A percentile compares a stretch with the other conserved stretches of the same genome.
phyloP scores from a whole-genome alignment of 1,284 basidiomycete genomes.

The Erythrobasidium hasegawianum region DNA sequence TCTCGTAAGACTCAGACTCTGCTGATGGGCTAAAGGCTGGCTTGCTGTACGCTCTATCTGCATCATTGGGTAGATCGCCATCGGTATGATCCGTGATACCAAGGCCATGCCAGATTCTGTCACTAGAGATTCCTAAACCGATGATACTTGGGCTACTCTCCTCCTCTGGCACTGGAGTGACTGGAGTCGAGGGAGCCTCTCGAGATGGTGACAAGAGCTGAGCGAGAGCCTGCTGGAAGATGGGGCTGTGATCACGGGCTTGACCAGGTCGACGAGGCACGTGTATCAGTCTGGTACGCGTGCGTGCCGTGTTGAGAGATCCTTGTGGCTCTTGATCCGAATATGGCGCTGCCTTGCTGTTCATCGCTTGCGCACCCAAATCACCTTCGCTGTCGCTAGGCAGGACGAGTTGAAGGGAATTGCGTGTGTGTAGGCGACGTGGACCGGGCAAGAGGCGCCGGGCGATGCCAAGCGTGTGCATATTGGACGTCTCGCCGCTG shows the following conservation, averaged over 20 bases:
- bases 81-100: not conserved
- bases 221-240: not conserved
- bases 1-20: not conserved
- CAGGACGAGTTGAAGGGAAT: not conserved
- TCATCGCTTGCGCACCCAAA: not conserved
- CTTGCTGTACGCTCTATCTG: no score
- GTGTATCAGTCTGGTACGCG: not conserved
- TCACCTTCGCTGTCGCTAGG: not conserved
- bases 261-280: not conserved
- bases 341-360: not conserved
- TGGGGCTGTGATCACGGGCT: not conserved
- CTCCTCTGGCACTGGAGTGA: not conserved
- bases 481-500: no score
- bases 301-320: not conserved
- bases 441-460: not conserved
- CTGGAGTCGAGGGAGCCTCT: not conserved
- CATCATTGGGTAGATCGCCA: not conserved
- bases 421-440: not conserved
- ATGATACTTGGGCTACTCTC: not conserved
- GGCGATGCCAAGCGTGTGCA: not conserved
- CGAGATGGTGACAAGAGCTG: not conserved
- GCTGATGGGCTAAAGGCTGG: not conserved
- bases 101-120: not conserved
- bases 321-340: not conserved
- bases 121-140: not conserved